These are phyloP conservation scores for Fusarium ramigenum DNA, from an alignment of 2,329 filamentous ascomycete species.

Conservation along the genomic window DNA sequence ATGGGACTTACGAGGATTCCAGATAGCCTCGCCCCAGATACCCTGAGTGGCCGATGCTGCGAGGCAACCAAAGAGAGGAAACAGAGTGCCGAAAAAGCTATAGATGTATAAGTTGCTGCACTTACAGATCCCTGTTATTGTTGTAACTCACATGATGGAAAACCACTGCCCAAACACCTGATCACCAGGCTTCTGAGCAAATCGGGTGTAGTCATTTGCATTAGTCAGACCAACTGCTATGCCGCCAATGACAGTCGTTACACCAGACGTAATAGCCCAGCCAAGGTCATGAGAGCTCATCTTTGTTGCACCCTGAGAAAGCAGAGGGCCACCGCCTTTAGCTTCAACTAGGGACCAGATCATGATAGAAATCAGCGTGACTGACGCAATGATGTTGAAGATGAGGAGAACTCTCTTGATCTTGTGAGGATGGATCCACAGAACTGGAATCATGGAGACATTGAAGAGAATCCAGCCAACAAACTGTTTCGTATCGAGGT, in stretches of 20 bases:
- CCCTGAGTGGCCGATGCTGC: neutral
- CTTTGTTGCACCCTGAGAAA: neutral
- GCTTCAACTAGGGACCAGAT: neutral
- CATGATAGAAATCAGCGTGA: neutral
- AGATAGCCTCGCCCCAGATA: neutral
- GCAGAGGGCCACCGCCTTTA: neutral
- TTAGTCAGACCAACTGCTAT: neutral
- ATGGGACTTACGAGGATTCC: neutral
- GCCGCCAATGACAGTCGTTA: neutral
- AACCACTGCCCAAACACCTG: neutral
- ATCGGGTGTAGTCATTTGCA: neutral
- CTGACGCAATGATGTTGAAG: neutral
- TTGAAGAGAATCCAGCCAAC: neutral
- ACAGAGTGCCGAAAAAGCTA: neutral
- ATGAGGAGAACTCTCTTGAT: neutral
- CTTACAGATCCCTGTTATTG: fast-evolving
- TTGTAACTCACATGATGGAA: neutral
- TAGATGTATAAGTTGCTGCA: fast-evolving
- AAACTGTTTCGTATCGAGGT: neutral
- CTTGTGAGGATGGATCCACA: neutral
- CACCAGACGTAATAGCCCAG: neutral
- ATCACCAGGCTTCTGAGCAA: neutral
- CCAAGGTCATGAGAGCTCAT: neutral
- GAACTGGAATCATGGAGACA: neutral
- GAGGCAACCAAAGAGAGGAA: neutral